Evolutionary conservation across 192 early-diverging fungal genomes (phyloP).

Genomic region (Mortierella alpina): DNA sequence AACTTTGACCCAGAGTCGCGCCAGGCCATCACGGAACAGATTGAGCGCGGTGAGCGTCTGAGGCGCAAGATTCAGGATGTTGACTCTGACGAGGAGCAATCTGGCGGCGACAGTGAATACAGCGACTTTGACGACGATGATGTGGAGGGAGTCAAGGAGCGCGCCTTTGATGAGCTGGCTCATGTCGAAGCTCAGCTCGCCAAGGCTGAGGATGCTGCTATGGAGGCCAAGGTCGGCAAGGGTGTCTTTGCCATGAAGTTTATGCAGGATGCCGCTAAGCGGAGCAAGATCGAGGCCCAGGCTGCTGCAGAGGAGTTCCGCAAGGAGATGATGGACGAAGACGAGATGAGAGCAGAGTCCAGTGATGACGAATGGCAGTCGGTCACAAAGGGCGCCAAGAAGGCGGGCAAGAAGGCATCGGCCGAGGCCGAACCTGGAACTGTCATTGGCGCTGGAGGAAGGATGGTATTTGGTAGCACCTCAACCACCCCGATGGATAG

Average conservation of each 20-base stretch:
- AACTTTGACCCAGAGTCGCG: slow-evolving; percentile 71
- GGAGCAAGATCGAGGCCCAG: slow-evolving; percentile 61
- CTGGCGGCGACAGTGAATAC: slow-evolving; percentile 53
- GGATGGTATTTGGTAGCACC: slow-evolving; percentile 69
- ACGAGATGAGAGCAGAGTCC: slow-evolving; percentile 47
- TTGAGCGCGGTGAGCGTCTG: slow-evolving; percentile 81
- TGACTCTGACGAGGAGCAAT: slow-evolving; percentile 66
- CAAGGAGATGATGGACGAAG: slow-evolving; percentile 59
- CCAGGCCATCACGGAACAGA: slow-evolving; percentile 86
- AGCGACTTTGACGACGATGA: slow-evolving; percentile 64
- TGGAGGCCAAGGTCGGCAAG: slow-evolving; percentile 67
- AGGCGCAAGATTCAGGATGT: slow-evolving; percentile 85
- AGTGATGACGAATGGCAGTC: slow-evolving; percentile 45
- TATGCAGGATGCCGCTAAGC: slow-evolving; percentile 88
- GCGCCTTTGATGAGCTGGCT: slow-evolving; percentile 63
- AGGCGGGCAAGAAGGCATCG: slow-evolving; percentile 20
- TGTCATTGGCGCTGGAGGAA: slow-evolving; percentile 59
- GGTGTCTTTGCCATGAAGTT: slow-evolving; percentile 98
- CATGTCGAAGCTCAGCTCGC: slow-evolving; percentile 60
- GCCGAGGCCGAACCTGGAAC: slow-evolving; percentile 38
- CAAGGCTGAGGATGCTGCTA: slow-evolving; percentile 50
- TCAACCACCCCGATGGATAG: slow-evolving; percentile 10
- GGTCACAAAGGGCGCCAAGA: slow-evolving; percentile 37
- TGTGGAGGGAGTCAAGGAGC: slow-evolving; percentile 50
- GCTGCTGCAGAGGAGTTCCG: slow-evolving; percentile 57